Conservation (phyloP, 164 flowering plant genomes). For the Aristolochia contorta region DNA sequence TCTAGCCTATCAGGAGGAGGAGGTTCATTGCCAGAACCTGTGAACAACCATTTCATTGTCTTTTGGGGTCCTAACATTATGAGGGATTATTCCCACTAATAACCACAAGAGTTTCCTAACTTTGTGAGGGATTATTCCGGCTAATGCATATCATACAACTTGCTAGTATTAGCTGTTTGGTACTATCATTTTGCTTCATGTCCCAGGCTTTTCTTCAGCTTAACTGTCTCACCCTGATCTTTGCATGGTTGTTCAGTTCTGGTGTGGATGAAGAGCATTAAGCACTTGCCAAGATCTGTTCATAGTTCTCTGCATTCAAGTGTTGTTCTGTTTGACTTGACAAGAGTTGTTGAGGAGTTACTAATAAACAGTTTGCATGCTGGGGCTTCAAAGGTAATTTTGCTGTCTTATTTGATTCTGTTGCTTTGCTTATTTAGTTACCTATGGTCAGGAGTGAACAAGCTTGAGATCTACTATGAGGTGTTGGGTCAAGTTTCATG, state of each 20-base stretch:
- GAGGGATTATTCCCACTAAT: too few species aligned
- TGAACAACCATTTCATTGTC: too few species aligned
- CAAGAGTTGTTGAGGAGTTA: slow-evolving; percentile 88
- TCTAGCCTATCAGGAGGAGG: too few species aligned
- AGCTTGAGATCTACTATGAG: background rate
- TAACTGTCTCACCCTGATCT: too few species aligned
- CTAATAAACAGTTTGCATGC: slow-evolving; percentile 85
- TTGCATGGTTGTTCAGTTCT: background rate
- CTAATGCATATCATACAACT: too few species aligned
- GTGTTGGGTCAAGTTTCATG: background rate
- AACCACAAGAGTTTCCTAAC: too few species aligned
- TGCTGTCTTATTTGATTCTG: background rate
- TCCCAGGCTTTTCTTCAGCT: too few species aligned
- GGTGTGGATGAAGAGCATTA: slow-evolving; percentile 45
- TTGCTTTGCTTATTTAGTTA: background rate
- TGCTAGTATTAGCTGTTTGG: too few species aligned
- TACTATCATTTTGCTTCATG: too few species aligned
- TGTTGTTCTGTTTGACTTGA: slow-evolving; percentile 48
- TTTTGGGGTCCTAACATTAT: too few species aligned
- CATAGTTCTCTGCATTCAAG: slow-evolving; percentile 69
- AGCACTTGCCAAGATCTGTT: slow-evolving; percentile 53
- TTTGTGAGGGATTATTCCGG: too few species aligned
- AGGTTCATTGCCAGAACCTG: too few species aligned
- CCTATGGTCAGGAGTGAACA: background rate
- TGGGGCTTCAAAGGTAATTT: slow-evolving; percentile 67